Conservation (phyloP, 1,284 basidiomycete species). For the Malassezia psittaci region DNA sequence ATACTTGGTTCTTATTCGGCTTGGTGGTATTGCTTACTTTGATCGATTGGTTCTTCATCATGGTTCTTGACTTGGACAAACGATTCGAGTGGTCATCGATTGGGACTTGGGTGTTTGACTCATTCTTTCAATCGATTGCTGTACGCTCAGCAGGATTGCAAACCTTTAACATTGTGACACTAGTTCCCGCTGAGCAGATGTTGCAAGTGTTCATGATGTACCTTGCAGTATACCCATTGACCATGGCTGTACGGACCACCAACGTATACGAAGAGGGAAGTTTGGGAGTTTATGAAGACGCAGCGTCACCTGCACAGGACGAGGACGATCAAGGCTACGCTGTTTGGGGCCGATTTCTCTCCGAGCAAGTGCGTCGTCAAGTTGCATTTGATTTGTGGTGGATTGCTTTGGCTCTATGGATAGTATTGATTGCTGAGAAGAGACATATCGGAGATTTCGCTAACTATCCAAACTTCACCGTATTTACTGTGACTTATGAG, state of each 20-base stretch:
- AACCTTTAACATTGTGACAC: slow-evolving; percentile 59
- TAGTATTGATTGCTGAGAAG: slow-evolving; percentile 45
- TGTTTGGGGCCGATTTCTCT: slow-evolving; percentile 69
- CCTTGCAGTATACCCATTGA: slow-evolving; percentile 52
- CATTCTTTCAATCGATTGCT: slow-evolving; percentile 52
- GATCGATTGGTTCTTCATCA: slow-evolving; percentile 72
- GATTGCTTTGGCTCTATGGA: slow-evolving; percentile 47
- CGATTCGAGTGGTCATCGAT: slow-evolving; percentile 49
- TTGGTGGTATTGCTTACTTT: slow-evolving; percentile 61
- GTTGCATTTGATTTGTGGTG: slow-evolving; percentile 60
- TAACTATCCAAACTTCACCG: slow-evolving; percentile 36
- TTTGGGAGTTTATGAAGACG: slow-evolving; percentile 30
- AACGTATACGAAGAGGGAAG: slow-evolving; percentile 86
- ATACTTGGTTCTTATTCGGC: slow-evolving; percentile 78
- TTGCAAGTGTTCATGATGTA: slow-evolving; percentile 64
- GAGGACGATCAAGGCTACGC: neutral
- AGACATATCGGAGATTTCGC: slow-evolving; percentile 31
- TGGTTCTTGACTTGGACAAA: slow-evolving; percentile 61
- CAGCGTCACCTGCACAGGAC: neutral
- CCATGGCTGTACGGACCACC: slow-evolving; percentile 71
- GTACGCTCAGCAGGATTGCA: slow-evolving; percentile 81
- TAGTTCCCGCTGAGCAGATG: slow-evolving; percentile 75
- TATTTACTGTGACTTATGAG: slow-evolving; percentile 61
- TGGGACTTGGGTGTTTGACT: slow-evolving; percentile 52
- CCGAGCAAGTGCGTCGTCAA: slow-evolving; percentile 70